phyloP scores from a whole-genome alignment of 2,329 filamentous ascomycete species.

The Graphiopsis chlorocephala region DNA sequence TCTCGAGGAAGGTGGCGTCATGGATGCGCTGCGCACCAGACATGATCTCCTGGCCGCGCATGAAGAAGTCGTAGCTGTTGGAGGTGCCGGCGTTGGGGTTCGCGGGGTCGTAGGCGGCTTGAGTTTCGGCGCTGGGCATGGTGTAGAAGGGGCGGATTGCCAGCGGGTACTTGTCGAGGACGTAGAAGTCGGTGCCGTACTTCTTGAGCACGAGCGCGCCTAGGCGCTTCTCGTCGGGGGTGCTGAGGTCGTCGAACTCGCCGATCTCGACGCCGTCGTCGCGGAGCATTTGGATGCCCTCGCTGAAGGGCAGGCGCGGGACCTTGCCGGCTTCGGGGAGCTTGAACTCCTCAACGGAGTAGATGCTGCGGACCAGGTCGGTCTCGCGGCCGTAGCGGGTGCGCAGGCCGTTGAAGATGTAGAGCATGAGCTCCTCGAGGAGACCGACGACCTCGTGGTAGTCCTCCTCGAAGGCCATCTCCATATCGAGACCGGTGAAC shows the following conservation, averaged over 20 bases:
- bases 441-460: slow-evolving; percentile 73
- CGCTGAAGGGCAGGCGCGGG: slow-evolving; percentile 72
- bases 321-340: slow-evolving; percentile 72
- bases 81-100: slow-evolving; percentile 52
- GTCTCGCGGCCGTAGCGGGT: slow-evolving; percentile 68
- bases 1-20: slow-evolving; percentile 56
- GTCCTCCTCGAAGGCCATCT: slow-evolving; percentile 80
- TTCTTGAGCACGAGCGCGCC: slow-evolving; percentile 83
- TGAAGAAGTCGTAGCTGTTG: slow-evolving; percentile 69
- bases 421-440: slow-evolving; percentile 70
- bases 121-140: slow-evolving; percentile 68
- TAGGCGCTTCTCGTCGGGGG: slow-evolving; percentile 82
- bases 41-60: slow-evolving; percentile 68
- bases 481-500: slow-evolving; percentile 84
- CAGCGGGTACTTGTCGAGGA: slow-evolving; percentile 94
- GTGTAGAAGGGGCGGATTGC: slow-evolving; percentile 88
- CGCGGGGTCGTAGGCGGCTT: slow-evolving; percentile 43
- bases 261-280: slow-evolving; percentile 72
- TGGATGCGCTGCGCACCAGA: slow-evolving; percentile 66
- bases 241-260: slow-evolving; percentile 76
- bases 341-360: slow-evolving; percentile 74
- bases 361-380: slow-evolving; percentile 67
- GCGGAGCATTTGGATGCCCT: slow-evolving; percentile 73
- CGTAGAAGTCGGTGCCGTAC: slow-evolving; percentile 93
- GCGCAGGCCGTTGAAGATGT: slow-evolving; percentile 74